Conservation (phyloP, 139 green algal genomes). For the Penium margaritaceum region DNA sequence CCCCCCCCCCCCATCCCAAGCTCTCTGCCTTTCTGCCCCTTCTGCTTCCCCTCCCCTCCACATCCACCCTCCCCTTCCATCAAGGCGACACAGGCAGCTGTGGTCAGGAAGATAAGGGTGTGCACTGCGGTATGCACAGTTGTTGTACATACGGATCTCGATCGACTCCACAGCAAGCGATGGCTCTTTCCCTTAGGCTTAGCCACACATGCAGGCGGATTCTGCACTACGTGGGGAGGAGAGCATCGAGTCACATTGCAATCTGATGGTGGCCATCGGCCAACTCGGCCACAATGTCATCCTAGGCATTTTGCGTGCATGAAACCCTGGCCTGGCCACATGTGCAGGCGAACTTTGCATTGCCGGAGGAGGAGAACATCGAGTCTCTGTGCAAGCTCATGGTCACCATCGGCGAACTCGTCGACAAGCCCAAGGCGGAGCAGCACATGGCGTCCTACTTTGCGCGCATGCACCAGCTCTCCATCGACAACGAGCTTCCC, state of each 20-base stretch:
- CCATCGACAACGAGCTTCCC: constrained; percentile 31
- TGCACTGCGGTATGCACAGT: too few species aligned
- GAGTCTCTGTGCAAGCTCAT: constrained; percentile 97
- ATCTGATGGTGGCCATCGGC: constrained; percentile 77
- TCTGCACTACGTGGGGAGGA: constrained; percentile 55
- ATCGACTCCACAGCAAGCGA: too few species aligned
- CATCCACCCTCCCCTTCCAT: not conserved
- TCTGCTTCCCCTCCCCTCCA: not conserved
- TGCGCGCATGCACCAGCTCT: constrained; percentile 41
- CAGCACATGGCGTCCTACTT: constrained; percentile 55
- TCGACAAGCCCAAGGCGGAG: constrained; percentile 53
- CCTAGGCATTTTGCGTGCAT: too few species aligned
- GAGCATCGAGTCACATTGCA: constrained; percentile 89
- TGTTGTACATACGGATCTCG: too few species aligned
- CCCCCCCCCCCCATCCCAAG: too few species aligned
- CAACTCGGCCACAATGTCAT: constrained; percentile 40
- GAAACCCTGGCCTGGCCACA: not conserved
- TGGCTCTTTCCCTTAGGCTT: not conserved
- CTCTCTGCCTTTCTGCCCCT: not conserved
- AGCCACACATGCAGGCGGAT: not conserved
- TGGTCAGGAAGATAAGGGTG: too few species aligned
- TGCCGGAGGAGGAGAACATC: constrained; percentile 76
- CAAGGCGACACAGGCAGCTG: too few species aligned
- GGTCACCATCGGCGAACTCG: constrained; percentile 57
- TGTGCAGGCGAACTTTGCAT: not conserved